These are phyloP conservation scores for Jaenimonas drosophilae DNA, from an alignment of 208 protist species.

Conservation along the genomic window DNA sequence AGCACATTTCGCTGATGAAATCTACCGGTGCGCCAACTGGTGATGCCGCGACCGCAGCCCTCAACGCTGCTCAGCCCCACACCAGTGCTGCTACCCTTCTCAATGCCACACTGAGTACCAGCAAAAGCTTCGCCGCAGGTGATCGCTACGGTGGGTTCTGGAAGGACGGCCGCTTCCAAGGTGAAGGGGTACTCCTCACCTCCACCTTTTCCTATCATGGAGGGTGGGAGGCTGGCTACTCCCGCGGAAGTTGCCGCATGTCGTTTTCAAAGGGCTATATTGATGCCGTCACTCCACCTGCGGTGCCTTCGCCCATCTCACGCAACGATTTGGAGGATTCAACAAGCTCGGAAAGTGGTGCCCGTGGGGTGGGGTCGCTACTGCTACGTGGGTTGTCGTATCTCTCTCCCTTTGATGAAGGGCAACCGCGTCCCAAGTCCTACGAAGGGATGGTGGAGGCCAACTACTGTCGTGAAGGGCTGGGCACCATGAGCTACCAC, in stretches of 20 bases:
- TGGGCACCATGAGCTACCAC: constrained; percentile 64
- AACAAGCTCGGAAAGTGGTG: constrained; percentile 2
- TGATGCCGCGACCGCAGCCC: not conserved
- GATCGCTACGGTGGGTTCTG: constrained; percentile 74
- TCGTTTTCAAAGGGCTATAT: constrained; percentile 16
- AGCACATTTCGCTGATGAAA: constrained; percentile 19
- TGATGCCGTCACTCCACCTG: constrained; percentile 6
- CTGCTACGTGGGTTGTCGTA: constrained; percentile 51
- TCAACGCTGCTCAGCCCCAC: not conserved
- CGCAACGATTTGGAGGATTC: too few relatives aligned
- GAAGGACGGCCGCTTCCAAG: constrained; percentile 53
- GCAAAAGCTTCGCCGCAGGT: constrained; percentile 30
- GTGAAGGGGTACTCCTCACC: constrained; percentile 59
- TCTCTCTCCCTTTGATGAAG: constrained; percentile 64
- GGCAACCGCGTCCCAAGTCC: constrained; percentile 21
- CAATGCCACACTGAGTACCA: too few relatives aligned
- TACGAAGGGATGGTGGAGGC: constrained; percentile 76
- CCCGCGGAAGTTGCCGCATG: constrained; percentile 31
- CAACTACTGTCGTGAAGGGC: constrained; percentile 69
- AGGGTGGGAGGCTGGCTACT: constrained; percentile 20
- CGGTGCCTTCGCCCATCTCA: too few relatives aligned
- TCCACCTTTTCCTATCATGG: constrained; percentile 76
- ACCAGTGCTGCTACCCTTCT: constrained; percentile 2
- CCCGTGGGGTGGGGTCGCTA: constrained; percentile 20
- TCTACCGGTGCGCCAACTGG: not conserved